Conservation (phyloP, 1,284 basidiomycete species). For the Moesziomyces parantarcticus region DNA sequence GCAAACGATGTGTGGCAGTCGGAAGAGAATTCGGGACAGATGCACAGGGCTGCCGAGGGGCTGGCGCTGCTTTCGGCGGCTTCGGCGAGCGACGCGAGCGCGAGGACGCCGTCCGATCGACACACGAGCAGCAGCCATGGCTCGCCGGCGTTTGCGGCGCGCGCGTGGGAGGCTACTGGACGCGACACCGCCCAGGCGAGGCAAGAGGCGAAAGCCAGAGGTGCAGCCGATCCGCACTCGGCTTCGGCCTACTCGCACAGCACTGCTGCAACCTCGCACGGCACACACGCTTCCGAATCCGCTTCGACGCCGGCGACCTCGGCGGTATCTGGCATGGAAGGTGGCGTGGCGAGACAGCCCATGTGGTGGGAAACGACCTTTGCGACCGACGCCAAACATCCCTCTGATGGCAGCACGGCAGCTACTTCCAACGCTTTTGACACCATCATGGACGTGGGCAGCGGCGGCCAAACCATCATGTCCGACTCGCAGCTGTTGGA, state of each 20-base stretch:
- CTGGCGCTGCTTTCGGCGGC: conserved; percentile 33
- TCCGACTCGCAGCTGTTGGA: conserved; percentile 34
- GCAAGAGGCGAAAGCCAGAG: not conserved
- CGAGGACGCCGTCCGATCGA: conserved; percentile 10
- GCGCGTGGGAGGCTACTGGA: conserved; percentile 2
- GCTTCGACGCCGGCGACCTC: not conserved
- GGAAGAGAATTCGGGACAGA: conserved; percentile 14
- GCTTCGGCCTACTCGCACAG: not conserved
- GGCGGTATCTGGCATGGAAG: not conserved
- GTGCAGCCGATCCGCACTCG: not conserved
- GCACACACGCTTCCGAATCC: not conserved
- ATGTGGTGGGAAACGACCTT: conserved; percentile 33
- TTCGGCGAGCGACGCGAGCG: conserved; percentile 7
- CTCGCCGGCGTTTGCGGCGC: conserved; percentile 1
- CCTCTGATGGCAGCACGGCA: not conserved
- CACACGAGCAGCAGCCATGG: conserved; percentile 1
- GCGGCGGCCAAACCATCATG: conserved; percentile 11
- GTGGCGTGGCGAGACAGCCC: conserved; percentile 4
- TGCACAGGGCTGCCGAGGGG: conserved; percentile 35
- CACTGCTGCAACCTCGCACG: not conserved
- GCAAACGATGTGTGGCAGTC: conserved; percentile 21
- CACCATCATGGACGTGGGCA: not conserved
- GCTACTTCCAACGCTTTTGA: not conserved
- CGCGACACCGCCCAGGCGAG: not conserved
- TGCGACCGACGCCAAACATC: not conserved